A percentile compares a stretch with the other conserved stretches of the same genome.
Evolutionary conservation across 2,329 filamentous ascomycete species (phyloP).

Genomic region (Colletotrichum salicis): DNA sequence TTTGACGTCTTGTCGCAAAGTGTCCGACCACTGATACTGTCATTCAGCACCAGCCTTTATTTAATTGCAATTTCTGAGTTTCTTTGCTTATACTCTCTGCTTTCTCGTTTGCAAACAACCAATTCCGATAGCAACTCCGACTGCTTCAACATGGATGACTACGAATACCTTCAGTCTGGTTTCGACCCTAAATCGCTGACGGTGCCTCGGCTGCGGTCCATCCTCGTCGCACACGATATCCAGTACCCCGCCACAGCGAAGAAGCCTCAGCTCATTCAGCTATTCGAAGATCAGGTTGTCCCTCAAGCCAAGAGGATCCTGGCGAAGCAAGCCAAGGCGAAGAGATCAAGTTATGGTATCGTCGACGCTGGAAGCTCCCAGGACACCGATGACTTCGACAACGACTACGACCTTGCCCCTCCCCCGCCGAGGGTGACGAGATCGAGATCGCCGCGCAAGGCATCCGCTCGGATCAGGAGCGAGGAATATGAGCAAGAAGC

Average conservation of each 20-base stretch:
- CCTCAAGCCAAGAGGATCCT: slow-evolving; percentile 83
- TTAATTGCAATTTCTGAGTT: slow-evolving; percentile 8
- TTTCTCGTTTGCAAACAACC: neutral
- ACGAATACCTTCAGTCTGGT: slow-evolving; percentile 85
- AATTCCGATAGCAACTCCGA: neutral
- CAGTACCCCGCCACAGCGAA: slow-evolving; percentile 89
- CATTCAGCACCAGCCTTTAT: neutral
- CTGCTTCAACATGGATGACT: slow-evolving; percentile 64
- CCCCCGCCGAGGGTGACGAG: slow-evolving; percentile 62
- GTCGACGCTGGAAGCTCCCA: slow-evolving; percentile 74
- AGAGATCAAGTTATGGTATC: slow-evolving; percentile 89
- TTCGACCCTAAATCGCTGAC: slow-evolving; percentile 89
- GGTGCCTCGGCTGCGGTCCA: slow-evolving; percentile 87
- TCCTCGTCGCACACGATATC: slow-evolving; percentile 89
- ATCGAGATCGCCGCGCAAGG: slow-evolving; percentile 66
- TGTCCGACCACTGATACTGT: slow-evolving; percentile 20
- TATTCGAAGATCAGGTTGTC: slow-evolving; percentile 82
- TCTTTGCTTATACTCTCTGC: neutral
- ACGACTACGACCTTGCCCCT: slow-evolving; percentile 67
- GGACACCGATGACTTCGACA: slow-evolving; percentile 70
- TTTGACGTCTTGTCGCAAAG: slow-evolving; percentile 27
- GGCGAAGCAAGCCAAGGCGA: slow-evolving; percentile 78
- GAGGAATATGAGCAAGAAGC: slow-evolving; percentile 58
- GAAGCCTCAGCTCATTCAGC: slow-evolving; percentile 85
- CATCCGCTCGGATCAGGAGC: slow-evolving; percentile 62